Conservation (phyloP, 768 basidiomycete genomes). For the Glaciozyma martinii region DNA sequence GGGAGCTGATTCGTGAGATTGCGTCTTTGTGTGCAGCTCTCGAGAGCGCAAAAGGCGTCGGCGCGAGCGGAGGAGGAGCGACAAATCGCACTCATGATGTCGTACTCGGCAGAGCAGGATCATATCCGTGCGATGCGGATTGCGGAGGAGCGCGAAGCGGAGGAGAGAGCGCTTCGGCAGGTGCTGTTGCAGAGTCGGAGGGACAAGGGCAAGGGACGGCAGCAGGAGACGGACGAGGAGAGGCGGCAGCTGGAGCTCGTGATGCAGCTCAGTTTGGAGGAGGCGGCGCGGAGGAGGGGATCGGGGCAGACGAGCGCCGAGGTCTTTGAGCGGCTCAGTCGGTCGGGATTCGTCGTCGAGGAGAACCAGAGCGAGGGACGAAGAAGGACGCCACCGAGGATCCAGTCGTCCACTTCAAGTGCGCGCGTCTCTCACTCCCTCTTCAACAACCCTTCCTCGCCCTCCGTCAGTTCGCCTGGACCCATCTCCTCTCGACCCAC, state of each 20-base stretch:
- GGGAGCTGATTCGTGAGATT: background rate
- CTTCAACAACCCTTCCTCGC: no score
- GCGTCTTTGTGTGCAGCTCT: background rate
- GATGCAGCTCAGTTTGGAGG: background rate
- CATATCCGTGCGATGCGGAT: background rate
- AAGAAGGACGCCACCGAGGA: no score
- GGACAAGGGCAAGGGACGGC: background rate
- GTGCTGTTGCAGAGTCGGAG: background rate
- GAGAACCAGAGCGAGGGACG: no score
- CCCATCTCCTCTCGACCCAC: no score
- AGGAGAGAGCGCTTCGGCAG: background rate
- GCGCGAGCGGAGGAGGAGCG: background rate
- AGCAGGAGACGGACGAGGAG: background rate
- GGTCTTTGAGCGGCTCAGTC: background rate
- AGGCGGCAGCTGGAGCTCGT: background rate
- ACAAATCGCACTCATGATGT: background rate
- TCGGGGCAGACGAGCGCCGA: background rate
- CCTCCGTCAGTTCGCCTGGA: no score
- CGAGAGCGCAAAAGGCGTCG: background rate
- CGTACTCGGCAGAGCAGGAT: conserved; percentile 1
- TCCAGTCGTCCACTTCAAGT: no score
- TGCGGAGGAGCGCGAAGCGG: background rate
- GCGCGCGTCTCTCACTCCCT: no score
- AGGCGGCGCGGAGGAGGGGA: background rate
- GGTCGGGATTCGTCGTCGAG: no score